Evolutionary conservation across 2,329 filamentous ascomycete genomes (phyloP).

Genomic region (Stemphylium lycopersici): DNA sequence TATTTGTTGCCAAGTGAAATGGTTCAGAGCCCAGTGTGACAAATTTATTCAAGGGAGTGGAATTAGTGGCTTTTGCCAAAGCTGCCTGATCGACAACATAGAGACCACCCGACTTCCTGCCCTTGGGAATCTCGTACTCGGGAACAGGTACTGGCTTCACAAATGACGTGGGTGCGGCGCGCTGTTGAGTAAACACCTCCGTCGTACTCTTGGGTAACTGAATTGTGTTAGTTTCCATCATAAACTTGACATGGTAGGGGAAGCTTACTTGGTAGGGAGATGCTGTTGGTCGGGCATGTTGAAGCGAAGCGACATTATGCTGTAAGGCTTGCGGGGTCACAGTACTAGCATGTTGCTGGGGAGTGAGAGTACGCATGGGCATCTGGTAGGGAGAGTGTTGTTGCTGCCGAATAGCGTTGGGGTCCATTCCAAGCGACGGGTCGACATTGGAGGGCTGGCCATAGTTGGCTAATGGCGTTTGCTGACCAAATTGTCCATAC

Average conservation of each 20-base stretch:
- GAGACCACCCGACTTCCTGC: constrained; percentile 49
- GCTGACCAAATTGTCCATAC: constrained; percentile 40
- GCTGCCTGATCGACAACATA: constrained; percentile 50
- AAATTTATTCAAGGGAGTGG: constrained; percentile 51
- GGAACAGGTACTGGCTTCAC: constrained; percentile 36
- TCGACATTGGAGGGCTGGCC: constrained; percentile 37
- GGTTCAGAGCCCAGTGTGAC: constrained; percentile 52
- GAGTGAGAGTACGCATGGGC: constrained; percentile 29
- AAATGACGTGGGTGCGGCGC: constrained; percentile 19
- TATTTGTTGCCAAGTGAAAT: constrained; percentile 52
- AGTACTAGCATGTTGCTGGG: constrained; percentile 31
- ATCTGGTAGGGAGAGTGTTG: constrained; percentile 42
- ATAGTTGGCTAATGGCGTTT: constrained; percentile 29
- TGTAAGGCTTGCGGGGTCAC: constrained; percentile 43
- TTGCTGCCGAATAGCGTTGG: constrained; percentile 34
- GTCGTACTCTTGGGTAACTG: constrained; percentile 37
- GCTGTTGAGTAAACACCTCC: constrained; percentile 35
- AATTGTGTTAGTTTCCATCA: constrained; percentile 16
- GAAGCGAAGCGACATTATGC: constrained; percentile 24
- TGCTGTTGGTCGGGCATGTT: constrained; percentile 24
- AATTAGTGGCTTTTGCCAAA: constrained; percentile 53
- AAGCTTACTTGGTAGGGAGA: constrained; percentile 41
- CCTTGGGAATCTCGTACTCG: constrained; percentile 43
- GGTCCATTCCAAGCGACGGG: constrained; percentile 34
- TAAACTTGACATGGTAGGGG: not conserved